phyloP scores from a whole-genome alignment of 1,284 basidiomycete species.

The Fomitopsis pinicola region DNA sequence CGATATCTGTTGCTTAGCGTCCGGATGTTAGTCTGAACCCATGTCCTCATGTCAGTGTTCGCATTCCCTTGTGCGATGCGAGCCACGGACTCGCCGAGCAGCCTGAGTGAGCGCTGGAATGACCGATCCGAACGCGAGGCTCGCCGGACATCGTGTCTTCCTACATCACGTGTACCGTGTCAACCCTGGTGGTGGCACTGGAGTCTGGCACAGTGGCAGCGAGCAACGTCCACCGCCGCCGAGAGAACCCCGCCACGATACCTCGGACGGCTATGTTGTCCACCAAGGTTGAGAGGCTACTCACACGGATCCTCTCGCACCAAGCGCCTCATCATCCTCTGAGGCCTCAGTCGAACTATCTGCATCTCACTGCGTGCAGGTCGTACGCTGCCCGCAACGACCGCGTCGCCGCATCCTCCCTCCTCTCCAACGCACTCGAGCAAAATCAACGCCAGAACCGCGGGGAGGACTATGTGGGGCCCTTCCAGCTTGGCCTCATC shows the following conservation, averaged over 20 bases:
- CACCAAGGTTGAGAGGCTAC: not conserved
- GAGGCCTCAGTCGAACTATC: not conserved
- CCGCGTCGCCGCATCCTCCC: conserved; percentile 40
- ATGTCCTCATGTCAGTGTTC: too few species aligned
- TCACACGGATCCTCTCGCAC: not conserved
- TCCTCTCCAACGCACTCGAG: conserved; percentile 67
- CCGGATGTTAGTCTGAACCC: not conserved
- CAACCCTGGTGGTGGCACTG: too few species aligned
- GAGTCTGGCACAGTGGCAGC: too few species aligned
- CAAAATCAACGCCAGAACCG: conserved; percentile 43
- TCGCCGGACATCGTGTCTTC: not conserved
- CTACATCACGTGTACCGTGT: not conserved
- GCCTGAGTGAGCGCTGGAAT: not conserved
- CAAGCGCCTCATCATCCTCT: not conserved
- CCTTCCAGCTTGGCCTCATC: conserved; percentile 77
- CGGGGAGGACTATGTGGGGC: conserved; percentile 65
- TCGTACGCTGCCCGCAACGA: conserved; percentile 49
- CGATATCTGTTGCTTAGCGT: too few species aligned
- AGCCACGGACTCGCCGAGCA: not conserved
- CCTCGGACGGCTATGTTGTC: not conserved
- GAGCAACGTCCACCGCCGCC: not conserved
- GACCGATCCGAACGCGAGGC: too few species aligned
- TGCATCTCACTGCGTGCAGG: conserved; percentile 16
- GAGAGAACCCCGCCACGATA: not conserved
- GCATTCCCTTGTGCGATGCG: not conserved